A percentile compares a stretch with the other conserved stretches of the same genome.
Conservation (phyloP, 1,284 basidiomycete species). For the Mycena sp. region DNA sequence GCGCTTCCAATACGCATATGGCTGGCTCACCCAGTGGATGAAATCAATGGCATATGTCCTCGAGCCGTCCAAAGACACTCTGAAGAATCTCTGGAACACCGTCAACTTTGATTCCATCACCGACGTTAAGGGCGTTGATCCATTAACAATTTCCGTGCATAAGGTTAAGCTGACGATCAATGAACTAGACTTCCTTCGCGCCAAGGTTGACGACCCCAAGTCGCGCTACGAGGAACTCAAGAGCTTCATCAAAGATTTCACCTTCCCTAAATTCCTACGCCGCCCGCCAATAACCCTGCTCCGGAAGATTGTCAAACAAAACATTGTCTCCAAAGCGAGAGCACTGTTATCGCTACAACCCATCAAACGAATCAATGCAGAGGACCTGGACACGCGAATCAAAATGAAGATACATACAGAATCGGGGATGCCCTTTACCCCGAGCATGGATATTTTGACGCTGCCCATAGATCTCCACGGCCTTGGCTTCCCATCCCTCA, state of each 20-base stretch:
- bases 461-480: conserved; percentile 33
- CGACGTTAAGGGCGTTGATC: conserved; percentile 9
- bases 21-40: too few relatives aligned
- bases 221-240: conserved; percentile 27
- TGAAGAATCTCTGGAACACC: conserved; percentile 1
- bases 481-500: conserved; percentile 39
- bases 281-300: conserved; percentile 37
- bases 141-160: conserved; percentile 12
- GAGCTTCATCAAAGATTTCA: conserved; percentile 35
- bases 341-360: conserved; percentile 43
- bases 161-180: conserved; percentile 4
- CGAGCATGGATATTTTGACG: conserved; percentile 25
- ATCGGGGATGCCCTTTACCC: conserved; percentile 36
- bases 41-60: conserved; percentile 33
- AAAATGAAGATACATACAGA: conserved; percentile 31
- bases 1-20: conserved; percentile 38
- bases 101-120: too few relatives aligned
- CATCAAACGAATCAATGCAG: conserved; percentile 35
- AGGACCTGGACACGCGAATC: conserved; percentile 32
- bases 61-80: neutral
- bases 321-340: conserved; percentile 34
- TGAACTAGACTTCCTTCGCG: conserved; percentile 35
- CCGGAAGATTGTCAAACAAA: conserved; percentile 39
- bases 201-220: conserved; percentile 33
- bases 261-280: conserved; percentile 33